Evolutionary conservation across 495 filamentous ascomycete species (phyloP), one percentile per base, ranked within the genome.

Genomic region (Penicillium canescens): DNA sequence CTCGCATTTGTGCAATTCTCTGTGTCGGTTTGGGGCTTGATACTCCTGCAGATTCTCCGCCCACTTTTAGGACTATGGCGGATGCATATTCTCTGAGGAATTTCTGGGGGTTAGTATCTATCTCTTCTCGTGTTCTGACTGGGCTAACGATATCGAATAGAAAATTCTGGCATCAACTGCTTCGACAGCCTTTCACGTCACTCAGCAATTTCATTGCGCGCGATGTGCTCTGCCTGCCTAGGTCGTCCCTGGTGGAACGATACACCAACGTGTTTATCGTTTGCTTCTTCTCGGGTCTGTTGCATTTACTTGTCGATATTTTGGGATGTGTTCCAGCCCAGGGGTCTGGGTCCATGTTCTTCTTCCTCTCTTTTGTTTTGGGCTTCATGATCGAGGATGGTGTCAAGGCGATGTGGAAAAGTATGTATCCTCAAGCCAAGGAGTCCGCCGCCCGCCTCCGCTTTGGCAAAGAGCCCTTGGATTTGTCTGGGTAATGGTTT

Each of bases 161-260:
- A 3, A 67, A 61, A 44, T 76, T 73, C 57, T 78, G 74, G 74
- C 73, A 78, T 48, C 67, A 73, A 44, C 56, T 65, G 26, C 35
- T 73, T 13, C 69, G 70, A 21, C 52, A 63, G 45, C 61, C 61
- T 6, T 52, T 75, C 26, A 65, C 65, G 0, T 54, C 52, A 11
- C 23, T 59, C 2, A 59, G 69, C 40, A 65, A 59, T 14, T 73
- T 62, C 35, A 41, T 65, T 18, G 46, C 71, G 13, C 54, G 66
- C 4, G 44, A 68, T 38, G 8, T 64, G 1, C 50, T 75, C 1
- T 38, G 56, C 21, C 56, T 76, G 6, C 62, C 68, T 3, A 50
- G 55, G 7, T 56, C 52, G 5, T 67, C 70, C 1, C 3, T 56
- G 2, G 0, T 71, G 2, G 68, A 74, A 9, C 61, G 72, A 14